Conservation (phyloP, 495 filamentous ascomycete species). For the Penicillium steckii region DNA sequence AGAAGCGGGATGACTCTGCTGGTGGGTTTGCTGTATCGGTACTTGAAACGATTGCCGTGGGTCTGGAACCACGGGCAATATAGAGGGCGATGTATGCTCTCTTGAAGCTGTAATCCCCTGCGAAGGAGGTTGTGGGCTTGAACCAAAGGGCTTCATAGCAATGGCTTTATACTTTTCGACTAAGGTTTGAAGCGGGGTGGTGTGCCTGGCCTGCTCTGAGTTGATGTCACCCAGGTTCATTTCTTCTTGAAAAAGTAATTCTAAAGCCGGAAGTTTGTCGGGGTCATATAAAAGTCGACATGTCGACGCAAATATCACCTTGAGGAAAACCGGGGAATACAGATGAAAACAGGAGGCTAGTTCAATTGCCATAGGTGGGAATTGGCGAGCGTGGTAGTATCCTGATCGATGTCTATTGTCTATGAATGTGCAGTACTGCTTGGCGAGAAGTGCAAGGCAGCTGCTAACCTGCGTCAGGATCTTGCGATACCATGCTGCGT, state of each 20-base stretch:
- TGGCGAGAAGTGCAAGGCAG: conserved; percentile 18
- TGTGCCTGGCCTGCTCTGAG: too few species aligned
- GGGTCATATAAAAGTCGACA: conserved; percentile 27
- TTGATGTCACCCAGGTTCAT: neutral
- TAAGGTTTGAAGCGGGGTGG: neutral
- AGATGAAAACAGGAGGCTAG: conserved; percentile 48
- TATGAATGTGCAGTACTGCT: conserved; percentile 38
- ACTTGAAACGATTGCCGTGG: neutral
- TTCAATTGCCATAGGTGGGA: conserved; percentile 63
- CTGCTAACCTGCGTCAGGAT: neutral
- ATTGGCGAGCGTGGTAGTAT: conserved; percentile 34
- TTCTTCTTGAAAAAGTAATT: neutral
- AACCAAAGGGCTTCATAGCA: conserved; percentile 2
- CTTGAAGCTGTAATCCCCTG: neutral
- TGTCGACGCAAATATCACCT: conserved; percentile 58
- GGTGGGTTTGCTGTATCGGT: neutral
- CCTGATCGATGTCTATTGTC: conserved; percentile 28
- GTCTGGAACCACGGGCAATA: neutral
- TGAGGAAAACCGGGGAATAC: conserved; percentile 54
- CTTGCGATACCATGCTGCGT: conserved; percentile 3
- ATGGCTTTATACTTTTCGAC: conserved; percentile 8
- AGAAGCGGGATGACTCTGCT: neutral
- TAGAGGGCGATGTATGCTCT: neutral
- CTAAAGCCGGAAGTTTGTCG: neutral
- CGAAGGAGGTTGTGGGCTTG: neutral